Evolutionary conservation across 768 basidiomycete species (phyloP).

Genomic region (Boletus edulis): DNA sequence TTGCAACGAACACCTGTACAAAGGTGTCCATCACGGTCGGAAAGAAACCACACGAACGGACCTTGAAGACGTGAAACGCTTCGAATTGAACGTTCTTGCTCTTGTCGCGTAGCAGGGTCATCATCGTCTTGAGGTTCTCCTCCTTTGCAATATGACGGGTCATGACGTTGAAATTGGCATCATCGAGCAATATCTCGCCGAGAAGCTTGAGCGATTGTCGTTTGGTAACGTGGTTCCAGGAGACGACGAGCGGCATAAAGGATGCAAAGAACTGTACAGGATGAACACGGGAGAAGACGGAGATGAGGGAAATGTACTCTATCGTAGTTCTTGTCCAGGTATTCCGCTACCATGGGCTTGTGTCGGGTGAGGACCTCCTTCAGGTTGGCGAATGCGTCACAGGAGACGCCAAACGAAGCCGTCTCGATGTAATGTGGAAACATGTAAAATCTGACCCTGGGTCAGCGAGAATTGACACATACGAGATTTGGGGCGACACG

Average conservation of each 20-base stretch:
- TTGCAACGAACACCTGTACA: slow-evolving; percentile 90
- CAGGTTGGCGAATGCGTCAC: slow-evolving; percentile 95
- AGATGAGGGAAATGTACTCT: slow-evolving; percentile 51
- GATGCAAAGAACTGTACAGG: slow-evolving; percentile 84
- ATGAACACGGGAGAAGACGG: background rate
- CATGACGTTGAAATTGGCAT: slow-evolving; percentile 98
- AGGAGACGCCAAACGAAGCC: slow-evolving; percentile 96
- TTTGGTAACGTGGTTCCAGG: slow-evolving; percentile 97
- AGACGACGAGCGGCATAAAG: slow-evolving; percentile 89
- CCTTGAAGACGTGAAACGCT: slow-evolving; percentile 99
- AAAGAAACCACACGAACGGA: slow-evolving; percentile 31
- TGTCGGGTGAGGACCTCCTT: slow-evolving; percentile 97
- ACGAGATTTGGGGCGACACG: slow-evolving; percentile 30
- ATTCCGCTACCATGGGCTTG: slow-evolving; percentile 97
- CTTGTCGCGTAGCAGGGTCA: slow-evolving; percentile 97
- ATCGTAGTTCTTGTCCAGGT: slow-evolving; percentile 96
- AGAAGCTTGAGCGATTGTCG: slow-evolving; percentile 97
- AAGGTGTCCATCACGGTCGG: background rate
- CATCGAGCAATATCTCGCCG: slow-evolving; percentile 95
- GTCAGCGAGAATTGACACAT: background rate
- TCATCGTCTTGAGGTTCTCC: slow-evolving; percentile 99
- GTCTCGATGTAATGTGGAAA: slow-evolving; percentile 98
- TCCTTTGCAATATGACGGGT: slow-evolving; percentile 95
- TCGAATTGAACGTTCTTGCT: slow-evolving; percentile 99
- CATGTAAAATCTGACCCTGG: slow-evolving; percentile 75